Conservation (phyloP, 2,329 filamentous ascomycete genomes). For the Colletotrichum cuscutae region DNA sequence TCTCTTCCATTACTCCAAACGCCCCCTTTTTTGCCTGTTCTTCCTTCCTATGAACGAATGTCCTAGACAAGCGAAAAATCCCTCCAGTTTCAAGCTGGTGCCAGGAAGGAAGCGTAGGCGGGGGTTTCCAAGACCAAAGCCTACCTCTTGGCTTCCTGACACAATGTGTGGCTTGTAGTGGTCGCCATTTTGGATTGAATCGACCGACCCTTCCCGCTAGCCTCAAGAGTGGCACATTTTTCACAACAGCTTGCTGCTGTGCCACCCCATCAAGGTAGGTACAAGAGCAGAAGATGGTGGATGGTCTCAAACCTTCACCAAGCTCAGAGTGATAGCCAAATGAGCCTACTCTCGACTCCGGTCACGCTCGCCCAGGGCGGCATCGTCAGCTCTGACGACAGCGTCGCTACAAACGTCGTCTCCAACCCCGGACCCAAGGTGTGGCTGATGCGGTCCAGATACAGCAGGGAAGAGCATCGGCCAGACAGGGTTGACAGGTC, state of each 20-base stretch:
- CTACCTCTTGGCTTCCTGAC: not conserved
- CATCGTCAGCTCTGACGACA: constrained; percentile 32
- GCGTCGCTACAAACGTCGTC: constrained; percentile 6
- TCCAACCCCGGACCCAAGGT: constrained; percentile 4
- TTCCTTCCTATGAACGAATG: not conserved
- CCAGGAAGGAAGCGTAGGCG: not conserved
- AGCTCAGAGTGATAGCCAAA: not conserved
- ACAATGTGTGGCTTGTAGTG: not conserved
- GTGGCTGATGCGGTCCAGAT: constrained; percentile 12
- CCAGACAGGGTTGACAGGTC: constrained; percentile 19
- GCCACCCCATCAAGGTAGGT: constrained; percentile 20
- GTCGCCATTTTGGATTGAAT: not conserved
- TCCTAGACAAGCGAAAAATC: not conserved
- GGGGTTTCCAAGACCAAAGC: not conserved
- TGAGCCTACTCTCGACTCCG: not conserved
- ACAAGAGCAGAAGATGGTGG: not conserved
- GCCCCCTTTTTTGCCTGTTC: not conserved
- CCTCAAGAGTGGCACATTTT: not conserved
- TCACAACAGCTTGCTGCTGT: constrained; percentile 5
- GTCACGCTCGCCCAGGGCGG: not conserved
- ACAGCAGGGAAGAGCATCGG: constrained; percentile 15
- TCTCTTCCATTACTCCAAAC: not conserved
- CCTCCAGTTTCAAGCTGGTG: not conserved
- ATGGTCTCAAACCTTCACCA: not conserved
- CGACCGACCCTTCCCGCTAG: not conserved